A percentile compares a stretch with the other conserved stretches of the same genome.
Evolutionary conservation across 306 rosid genomes (phyloP).

Genomic region (Quercus mongolica): DNA sequence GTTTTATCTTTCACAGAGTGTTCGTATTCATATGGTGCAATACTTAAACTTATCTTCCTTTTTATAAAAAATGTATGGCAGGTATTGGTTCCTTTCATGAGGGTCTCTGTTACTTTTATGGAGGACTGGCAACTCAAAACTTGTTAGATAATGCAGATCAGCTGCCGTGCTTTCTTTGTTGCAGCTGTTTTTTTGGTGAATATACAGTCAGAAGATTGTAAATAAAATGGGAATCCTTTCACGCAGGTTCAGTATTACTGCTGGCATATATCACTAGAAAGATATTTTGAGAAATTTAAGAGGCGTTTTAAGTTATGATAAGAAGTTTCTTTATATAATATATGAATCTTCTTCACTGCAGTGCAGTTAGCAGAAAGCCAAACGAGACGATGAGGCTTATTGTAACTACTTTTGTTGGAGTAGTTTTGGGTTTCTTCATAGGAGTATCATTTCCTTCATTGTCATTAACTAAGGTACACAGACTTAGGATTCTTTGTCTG

Average conservation of each 20-base stretch:
- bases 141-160: conserved; percentile 41
- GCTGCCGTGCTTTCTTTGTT: conserved; percentile 18
- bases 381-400: conserved; percentile 80
- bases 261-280: conserved; percentile 13
- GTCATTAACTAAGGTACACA: conserved; percentile 72
- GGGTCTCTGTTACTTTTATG: conserved; percentile 19
- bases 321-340: conserved; percentile 11
- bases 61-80: conserved; percentile 28
- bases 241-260: conserved; percentile 61
- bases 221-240: conserved; percentile 70
- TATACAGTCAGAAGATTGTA: conserved; percentile 43
- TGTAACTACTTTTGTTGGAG: conserved; percentile 77
- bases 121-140: conserved; percentile 30
- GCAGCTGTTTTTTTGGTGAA: conserved; percentile 34
- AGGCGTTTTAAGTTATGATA: conserved; percentile 1
- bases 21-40: conserved; percentile 25
- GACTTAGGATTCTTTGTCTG: conserved; percentile 10
- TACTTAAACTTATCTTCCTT: conserved; percentile 27
- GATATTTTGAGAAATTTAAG: conserved; percentile 1
- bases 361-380: conserved; percentile 68
- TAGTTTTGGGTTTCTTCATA: conserved; percentile 79
- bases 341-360: conserved; percentile 50
- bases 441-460: conserved; percentile 82
- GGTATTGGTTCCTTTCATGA: conserved; percentile 31
- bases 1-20: neutral